These are phyloP conservation scores for Trematosphaeria pertusa DNA, from an alignment of 2,329 filamentous ascomycete species.

Conservation along the genomic window DNA sequence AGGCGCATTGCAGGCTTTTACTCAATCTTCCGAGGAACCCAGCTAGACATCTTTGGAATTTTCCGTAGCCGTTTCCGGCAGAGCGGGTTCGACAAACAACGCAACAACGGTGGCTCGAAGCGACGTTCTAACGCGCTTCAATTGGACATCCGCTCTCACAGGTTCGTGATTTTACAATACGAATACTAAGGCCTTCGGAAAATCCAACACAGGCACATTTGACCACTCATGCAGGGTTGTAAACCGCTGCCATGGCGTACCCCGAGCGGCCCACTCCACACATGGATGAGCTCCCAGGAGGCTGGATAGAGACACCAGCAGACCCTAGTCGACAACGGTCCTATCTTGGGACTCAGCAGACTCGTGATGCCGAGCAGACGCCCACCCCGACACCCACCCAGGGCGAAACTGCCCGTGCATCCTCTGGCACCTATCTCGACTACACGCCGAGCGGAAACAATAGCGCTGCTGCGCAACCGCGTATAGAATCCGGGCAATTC, in stretches of 20 bases:
- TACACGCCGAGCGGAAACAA: slow-evolving; percentile 13
- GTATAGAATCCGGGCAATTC: slow-evolving; percentile 9
- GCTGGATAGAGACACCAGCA: slow-evolving; percentile 45
- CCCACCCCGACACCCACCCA: slow-evolving; percentile 6
- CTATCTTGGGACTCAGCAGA: slow-evolving; percentile 25
- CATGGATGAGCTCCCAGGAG: slow-evolving; percentile 41
- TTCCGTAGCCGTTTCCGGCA: neutral
- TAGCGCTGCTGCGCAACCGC: neutral
- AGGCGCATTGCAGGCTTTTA: neutral
- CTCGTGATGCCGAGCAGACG: slow-evolving; percentile 11
- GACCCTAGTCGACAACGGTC: slow-evolving; percentile 32
- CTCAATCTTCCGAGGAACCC: neutral
- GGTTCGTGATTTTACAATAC: neutral
- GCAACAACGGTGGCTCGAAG: neutral
- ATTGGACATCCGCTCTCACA: neutral
- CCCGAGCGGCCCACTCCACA: slow-evolving; percentile 40
- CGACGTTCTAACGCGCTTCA: neutral
- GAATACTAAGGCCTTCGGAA: neutral
- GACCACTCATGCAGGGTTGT: no score
- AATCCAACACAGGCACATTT: neutral
- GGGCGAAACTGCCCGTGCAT: slow-evolving; percentile 2
- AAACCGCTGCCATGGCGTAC: slow-evolving; percentile 40
- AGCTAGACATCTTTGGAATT: neutral
- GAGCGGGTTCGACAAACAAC: neutral
- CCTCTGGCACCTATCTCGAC: slow-evolving; percentile 27